Conservation (phyloP, 305 asterid genomes). For the Fraxinus velutina region DNA sequence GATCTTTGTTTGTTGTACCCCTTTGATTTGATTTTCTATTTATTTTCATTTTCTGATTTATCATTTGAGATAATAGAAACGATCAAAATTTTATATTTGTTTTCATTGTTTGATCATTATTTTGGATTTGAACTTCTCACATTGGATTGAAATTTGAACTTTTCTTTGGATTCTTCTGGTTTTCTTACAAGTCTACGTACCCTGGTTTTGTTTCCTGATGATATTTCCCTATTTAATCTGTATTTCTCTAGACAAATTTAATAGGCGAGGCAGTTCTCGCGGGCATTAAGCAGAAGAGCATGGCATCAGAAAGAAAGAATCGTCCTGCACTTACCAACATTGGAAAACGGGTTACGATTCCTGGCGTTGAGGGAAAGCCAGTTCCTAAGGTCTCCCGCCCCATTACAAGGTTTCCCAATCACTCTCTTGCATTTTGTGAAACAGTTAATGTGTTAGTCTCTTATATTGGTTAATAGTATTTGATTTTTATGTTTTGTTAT, state of each 20-base stretch:
- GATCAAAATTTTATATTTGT: neutral
- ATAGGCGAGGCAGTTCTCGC: conserved; percentile 49
- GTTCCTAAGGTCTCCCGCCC: conserved; percentile 68
- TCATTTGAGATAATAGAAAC: neutral
- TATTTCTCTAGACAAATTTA: neutral
- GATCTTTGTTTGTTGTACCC: neutral
- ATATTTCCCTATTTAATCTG: neutral
- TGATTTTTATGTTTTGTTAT: neutral
- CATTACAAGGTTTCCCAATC: conserved; percentile 47
- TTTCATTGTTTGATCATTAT: neutral
- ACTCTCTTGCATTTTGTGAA: neutral
- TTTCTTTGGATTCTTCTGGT: neutral
- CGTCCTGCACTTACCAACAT: conserved; percentile 83
- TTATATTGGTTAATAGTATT: neutral
- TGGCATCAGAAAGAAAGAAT: conserved; percentile 55
- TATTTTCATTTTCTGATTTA: neutral
- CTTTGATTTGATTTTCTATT: neutral
- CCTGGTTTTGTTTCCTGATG: neutral
- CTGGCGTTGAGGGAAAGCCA: conserved; percentile 53
- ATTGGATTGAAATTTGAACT: neutral
- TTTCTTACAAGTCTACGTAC: neutral
- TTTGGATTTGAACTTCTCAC: too few species aligned
- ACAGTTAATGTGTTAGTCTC: neutral
- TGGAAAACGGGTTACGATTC: conserved; percentile 56
- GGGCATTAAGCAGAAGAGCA: conserved; percentile 58